Evolutionary conservation across 2,329 filamentous ascomycete genomes (phyloP).

Genomic region (Scytalidium lignicola): DNA sequence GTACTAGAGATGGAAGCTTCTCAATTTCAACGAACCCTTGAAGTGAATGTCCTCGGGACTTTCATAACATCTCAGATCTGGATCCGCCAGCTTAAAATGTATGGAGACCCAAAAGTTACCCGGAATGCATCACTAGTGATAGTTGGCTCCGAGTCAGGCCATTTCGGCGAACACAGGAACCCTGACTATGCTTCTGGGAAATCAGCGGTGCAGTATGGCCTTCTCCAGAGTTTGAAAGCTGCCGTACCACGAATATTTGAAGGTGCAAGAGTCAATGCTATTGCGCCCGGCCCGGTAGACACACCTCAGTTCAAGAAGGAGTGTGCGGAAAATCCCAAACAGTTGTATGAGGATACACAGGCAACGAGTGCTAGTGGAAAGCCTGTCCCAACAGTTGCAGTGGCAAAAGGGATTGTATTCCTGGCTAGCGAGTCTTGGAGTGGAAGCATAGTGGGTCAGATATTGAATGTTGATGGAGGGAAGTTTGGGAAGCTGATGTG

Average conservation of each 20-base stretch:
- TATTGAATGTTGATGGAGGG: constrained; percentile 39
- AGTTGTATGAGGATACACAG: constrained; percentile 36
- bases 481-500: constrained; percentile 39
- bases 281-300: constrained; percentile 41
- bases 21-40: constrained; percentile 34
- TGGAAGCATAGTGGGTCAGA: constrained; percentile 38
- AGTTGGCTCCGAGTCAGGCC: constrained; percentile 39
- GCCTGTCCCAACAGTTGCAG: constrained; percentile 33
- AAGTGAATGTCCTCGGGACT: constrained; percentile 38
- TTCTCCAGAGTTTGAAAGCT: constrained; percentile 35
- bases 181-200: constrained; percentile 41
- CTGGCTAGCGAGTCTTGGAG: constrained; percentile 41
- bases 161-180: constrained; percentile 37
- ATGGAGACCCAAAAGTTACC: constrained; percentile 14
- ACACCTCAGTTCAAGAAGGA: constrained; percentile 38
- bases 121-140: constrained; percentile 37
- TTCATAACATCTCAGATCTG: constrained; percentile 38
- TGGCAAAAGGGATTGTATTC: constrained; percentile 39
- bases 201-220: constrained; percentile 38
- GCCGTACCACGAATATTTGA: constrained; percentile 34
- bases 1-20: constrained; percentile 35
- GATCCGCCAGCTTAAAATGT: constrained; percentile 31
- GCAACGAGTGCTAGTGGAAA: constrained; percentile 36
- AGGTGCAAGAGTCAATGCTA: constrained; percentile 35
- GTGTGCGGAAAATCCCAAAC: constrained; percentile 31